These are phyloP conservation scores for Balansia obtecta DNA, from an alignment of 2,329 filamentous ascomycete genomes.

Conservation along the genomic window DNA sequence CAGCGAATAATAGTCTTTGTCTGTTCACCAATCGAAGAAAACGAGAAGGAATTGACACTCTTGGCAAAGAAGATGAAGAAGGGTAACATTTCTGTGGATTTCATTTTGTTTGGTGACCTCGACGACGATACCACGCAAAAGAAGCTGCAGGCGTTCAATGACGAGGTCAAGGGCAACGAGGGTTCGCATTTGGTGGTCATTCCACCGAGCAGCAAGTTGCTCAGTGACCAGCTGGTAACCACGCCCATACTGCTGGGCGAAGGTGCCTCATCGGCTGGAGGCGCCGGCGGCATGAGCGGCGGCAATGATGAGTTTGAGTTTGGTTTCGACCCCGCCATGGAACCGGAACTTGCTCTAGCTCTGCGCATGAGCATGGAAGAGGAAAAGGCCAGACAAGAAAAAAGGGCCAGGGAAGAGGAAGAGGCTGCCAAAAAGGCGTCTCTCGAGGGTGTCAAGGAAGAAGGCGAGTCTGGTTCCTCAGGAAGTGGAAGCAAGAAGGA, in stretches of 20 bases:
- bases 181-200: conserved; percentile 87
- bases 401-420: conserved; percentile 65
- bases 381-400: conserved; percentile 87
- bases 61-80: conserved; percentile 99
- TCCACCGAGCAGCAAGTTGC: conserved; percentile 77
- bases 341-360: conserved; percentile 88
- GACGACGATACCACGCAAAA: conserved; percentile 80
- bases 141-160: conserved; percentile 89
- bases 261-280: conserved; percentile 35
- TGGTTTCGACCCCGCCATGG: conserved; percentile 79
- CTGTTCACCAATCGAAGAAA: conserved; percentile 83
- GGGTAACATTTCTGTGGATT: conserved; percentile 85
- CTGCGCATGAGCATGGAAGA: conserved; percentile 97
- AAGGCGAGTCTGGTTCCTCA: conserved; percentile 50
- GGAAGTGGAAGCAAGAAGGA: conserved; percentile 27
- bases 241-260: conserved; percentile 86
- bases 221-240: conserved; percentile 82
- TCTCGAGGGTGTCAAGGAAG: conserved; percentile 73
- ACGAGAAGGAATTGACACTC: conserved; percentile 76
- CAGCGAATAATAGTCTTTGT: conserved; percentile 96
- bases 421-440: conserved; percentile 60
- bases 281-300: conserved; percentile 43
- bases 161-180: conserved; percentile 81
- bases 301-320: conserved; percentile 58
- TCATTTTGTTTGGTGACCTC: conserved; percentile 88